Percentiles rank a stretch among this genome's conserved stretches.
Evolutionary conservation across 1,284 basidiomycete genomes (phyloP).

Genomic region (Bondarzewia mesenterica): DNA sequence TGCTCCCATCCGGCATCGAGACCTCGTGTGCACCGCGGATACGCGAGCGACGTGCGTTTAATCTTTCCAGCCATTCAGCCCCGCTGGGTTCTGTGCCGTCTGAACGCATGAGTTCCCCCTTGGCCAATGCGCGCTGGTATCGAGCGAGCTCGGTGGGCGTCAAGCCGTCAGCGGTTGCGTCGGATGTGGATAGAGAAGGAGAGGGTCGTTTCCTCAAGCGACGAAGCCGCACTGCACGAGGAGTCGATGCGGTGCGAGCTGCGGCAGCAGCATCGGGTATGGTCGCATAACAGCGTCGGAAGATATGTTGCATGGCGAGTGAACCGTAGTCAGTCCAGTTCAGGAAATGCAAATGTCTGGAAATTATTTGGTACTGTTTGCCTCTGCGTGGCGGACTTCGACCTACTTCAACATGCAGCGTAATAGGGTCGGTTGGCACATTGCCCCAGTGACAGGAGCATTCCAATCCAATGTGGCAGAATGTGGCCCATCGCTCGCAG

Average conservation of each 20-base stretch:
- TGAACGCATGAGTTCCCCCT: constrained; percentile 37
- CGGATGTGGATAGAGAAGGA: constrained; percentile 33
- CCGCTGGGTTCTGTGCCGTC: constrained; percentile 36
- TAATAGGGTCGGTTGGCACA: too few species aligned
- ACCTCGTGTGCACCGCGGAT: constrained; percentile 51
- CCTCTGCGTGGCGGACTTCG: too few species aligned
- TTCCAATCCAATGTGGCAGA: too few species aligned
- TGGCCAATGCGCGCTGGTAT: constrained; percentile 48
- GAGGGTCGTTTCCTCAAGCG: constrained; percentile 41
- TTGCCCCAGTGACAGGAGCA: too few species aligned
- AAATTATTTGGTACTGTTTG: not conserved
- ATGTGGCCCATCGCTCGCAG: too few species aligned
- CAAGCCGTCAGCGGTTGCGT: constrained; percentile 43
- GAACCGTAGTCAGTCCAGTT: not conserved
- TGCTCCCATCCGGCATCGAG: constrained; percentile 29
- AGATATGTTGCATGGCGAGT: constrained; percentile 21
- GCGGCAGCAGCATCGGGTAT: constrained; percentile 37
- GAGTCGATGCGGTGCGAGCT: constrained; percentile 60
- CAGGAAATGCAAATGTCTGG: not conserved
- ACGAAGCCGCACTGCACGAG: constrained; percentile 63
- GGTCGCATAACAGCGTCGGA: constrained; percentile 44
- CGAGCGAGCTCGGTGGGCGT: constrained; percentile 55
- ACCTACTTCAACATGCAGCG: too few species aligned
- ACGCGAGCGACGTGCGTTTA: constrained; percentile 50
- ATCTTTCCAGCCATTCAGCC: constrained; percentile 46